Evolutionary conservation across 1,284 basidiomycete genomes (phyloP), one percentile per base, ranked within the genome.

Genomic region (Cystobasidium pallidum): DNA sequence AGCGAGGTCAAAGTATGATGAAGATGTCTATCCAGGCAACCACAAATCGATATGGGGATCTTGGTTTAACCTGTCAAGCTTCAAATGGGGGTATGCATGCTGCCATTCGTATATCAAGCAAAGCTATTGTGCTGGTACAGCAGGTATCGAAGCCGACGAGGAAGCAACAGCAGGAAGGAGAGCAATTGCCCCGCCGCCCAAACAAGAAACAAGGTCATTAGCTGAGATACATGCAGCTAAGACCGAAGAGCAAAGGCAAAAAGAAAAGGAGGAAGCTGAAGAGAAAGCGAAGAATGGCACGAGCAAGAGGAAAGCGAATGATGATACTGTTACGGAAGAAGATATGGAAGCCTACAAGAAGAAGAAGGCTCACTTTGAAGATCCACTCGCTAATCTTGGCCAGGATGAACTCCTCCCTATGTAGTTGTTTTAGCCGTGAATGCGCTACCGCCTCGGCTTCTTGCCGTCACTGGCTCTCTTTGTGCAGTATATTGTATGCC

Each of bases 1-100:
- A 81, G 87, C 87, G 17, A 86, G 86, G 78, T 94, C 91, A 49
- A 97, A 96, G 81, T 99, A 98, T 82, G 88, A 90, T 21, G 95
- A 97, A 82, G 94, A 97, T 86, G 92, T 94, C n/a, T 88, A 86
- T 78, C 84, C 90, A 78, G 94, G 94, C 82, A 99, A 99, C 80
- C 96, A 99, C 79, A 92, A 89, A 0, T 83, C 87, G 1, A 88
- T 98, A 8, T 99, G 94, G 94, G 96, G 96, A 32, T 98, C 95
- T 39, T 99, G 89, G 88, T 98, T 91, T 81, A 88, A 92, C 78
- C 76, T 84, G 13, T 83, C 86, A 7, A 83, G 85, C 1, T 87
- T 88, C 11, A 81, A 84, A 72, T 99, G 96, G 96, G 96, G 96
- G 57, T 99, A 90, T 81, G 88, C 86, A 34, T 99, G 96, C 82